A percentile compares a stretch with the other conserved stretches of the same genome.
phyloP scores from a whole-genome alignment of 2,329 filamentous ascomycete species.

The Lojkania enalia region DNA sequence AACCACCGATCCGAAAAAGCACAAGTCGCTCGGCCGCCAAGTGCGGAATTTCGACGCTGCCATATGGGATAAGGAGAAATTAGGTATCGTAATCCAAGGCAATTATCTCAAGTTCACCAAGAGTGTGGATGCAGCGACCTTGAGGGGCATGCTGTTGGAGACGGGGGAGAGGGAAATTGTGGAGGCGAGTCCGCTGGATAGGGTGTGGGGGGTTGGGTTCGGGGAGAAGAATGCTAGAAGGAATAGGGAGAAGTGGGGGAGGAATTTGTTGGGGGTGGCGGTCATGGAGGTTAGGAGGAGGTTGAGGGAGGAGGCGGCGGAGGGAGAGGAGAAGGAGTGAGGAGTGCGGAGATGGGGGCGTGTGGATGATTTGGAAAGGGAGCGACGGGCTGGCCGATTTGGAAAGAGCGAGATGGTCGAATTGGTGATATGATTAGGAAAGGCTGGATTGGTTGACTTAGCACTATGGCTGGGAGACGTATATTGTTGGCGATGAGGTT shows the following conservation, averaged over 20 bases:
- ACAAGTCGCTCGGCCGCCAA: constrained; percentile 59
- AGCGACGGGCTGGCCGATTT: no score
- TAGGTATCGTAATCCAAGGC: constrained; percentile 60
- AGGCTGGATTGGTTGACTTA: no score
- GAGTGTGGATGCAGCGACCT: constrained; percentile 43
- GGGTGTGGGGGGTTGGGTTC: constrained; percentile 70
- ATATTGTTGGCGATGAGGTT: no score
- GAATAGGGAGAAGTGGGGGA: constrained; percentile 60
- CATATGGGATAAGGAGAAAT: constrained; percentile 53
- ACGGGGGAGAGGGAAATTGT: constrained; percentile 65
- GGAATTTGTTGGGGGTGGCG: constrained; percentile 66
- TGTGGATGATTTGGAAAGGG: no score
- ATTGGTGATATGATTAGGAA: no score
- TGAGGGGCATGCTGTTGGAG: constrained; percentile 56
- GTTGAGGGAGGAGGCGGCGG: constrained; percentile 50
- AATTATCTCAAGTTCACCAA: constrained; percentile 63
- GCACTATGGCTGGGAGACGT: no score
- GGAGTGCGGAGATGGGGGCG: background rate
- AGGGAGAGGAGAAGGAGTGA: constrained; percentile 5
- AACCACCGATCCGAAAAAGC: constrained; percentile 51
- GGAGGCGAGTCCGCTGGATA: constrained; percentile 56
- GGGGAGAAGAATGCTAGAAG: constrained; percentile 53
- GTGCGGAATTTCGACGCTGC: constrained; percentile 57
- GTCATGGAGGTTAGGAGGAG: constrained; percentile 61
- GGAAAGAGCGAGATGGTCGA: no score